phyloP scores from a whole-genome alignment of 2,329 filamentous ascomycete genomes.

The Aspergillus sp. region DNA sequence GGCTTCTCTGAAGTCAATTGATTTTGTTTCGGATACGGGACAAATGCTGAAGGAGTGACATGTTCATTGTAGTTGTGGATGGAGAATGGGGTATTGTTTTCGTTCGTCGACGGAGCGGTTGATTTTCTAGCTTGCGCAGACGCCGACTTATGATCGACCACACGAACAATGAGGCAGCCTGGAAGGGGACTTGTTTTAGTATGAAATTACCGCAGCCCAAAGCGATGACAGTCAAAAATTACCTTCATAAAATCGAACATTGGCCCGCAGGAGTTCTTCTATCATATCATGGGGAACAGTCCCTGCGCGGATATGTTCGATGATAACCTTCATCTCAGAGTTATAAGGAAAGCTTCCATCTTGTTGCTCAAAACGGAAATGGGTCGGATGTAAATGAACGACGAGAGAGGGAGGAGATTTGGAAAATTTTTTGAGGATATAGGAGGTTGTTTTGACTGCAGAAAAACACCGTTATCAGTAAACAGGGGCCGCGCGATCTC shows the following conservation, averaged over 20 bases:
- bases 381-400: constrained; percentile 75
- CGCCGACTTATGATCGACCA: constrained; percentile 78
- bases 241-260: constrained; percentile 86
- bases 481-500: constrained; percentile 2
- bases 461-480: constrained; percentile 14
- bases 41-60: constrained; percentile 82
- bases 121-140: constrained; percentile 55
- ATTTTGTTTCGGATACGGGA: constrained; percentile 60
- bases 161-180: constrained; percentile 83
- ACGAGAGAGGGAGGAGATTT: constrained; percentile 74
- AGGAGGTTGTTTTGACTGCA: constrained; percentile 65
- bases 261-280: constrained; percentile 65
- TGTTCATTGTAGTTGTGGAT: constrained; percentile 91
- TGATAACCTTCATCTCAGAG: constrained; percentile 78
- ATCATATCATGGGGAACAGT: constrained; percentile 89
- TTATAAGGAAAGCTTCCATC: constrained; percentile 89
- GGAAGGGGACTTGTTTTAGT: not conserved
- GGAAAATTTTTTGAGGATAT: constrained; percentile 78
- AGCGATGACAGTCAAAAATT: constrained; percentile 5
- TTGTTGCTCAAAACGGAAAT: constrained; percentile 91
- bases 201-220: not conserved
- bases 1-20: constrained; percentile 26
- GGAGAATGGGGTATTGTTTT: constrained; percentile 67
- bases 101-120: constrained; percentile 52
- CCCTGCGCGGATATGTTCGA: constrained; percentile 70